Evolutionary conservation across 1,284 basidiomycete genomes (phyloP).

Genomic region (Naganishia sp.): DNA sequence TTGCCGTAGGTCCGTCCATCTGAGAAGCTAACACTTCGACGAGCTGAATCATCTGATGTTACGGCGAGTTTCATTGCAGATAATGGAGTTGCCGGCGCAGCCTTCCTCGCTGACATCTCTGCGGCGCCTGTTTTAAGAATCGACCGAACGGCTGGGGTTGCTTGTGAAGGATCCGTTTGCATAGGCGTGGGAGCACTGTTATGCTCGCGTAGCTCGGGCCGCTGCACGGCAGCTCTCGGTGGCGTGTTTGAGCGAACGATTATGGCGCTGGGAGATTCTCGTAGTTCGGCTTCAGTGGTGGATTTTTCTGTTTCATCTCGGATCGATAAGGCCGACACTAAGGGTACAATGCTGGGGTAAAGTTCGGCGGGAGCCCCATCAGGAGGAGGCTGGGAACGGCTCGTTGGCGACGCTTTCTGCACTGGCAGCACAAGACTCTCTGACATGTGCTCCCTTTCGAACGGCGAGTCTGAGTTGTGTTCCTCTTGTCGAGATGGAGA

Average conservation of each 20-base stretch:
- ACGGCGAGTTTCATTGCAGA: constrained; percentile 21
- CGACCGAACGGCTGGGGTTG: constrained; percentile 12
- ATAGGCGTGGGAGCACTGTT: constrained; percentile 19
- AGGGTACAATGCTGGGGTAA: no score
- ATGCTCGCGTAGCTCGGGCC: constrained; percentile 3
- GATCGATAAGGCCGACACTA: no score
- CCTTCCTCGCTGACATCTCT: constrained; percentile 16
- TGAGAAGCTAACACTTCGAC: constrained; percentile 89
- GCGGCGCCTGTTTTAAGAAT: constrained; percentile 18
- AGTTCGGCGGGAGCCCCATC: no score
- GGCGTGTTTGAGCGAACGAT: not conserved
- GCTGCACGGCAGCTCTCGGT: constrained; percentile 5
- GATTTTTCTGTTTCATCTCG: no score
- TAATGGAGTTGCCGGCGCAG: constrained; percentile 2
- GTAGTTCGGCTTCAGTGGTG: no score
- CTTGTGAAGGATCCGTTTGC: constrained; percentile 14
- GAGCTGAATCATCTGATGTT: constrained; percentile 52
- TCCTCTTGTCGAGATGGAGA: constrained; percentile 26
- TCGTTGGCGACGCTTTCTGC: no score
- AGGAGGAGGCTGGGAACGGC: no score
- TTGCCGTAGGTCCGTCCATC: constrained; percentile 84
- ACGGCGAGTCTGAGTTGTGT: no score
- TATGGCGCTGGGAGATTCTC: no score
- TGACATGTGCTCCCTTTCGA: no score
- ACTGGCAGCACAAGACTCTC: not conserved